Conservation (phyloP, 148 eudicot genomes). For the Rhododendron ovatum region DNA sequence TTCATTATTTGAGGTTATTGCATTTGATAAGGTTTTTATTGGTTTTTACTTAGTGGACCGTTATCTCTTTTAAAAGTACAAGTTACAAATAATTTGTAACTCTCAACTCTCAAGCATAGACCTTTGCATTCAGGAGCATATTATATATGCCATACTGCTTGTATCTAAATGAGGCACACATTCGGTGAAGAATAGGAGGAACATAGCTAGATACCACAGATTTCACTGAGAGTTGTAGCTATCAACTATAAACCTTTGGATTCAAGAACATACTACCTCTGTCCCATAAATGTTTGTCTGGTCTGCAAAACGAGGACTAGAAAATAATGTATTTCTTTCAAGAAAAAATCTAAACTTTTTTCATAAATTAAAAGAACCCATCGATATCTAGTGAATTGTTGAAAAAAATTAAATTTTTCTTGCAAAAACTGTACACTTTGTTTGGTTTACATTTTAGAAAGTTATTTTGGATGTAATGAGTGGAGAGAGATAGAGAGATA, state of each 20-base stretch:
- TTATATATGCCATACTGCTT: background rate
- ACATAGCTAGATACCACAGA: background rate
- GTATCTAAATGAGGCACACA: background rate
- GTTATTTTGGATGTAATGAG: too few relatives aligned
- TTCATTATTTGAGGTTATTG: background rate
- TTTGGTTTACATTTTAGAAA: too few relatives aligned
- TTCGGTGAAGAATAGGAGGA: background rate
- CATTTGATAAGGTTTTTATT: background rate
- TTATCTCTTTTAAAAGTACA: background rate
- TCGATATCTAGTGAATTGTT: too few relatives aligned
- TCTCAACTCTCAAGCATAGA: background rate
- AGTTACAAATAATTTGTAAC: background rate
- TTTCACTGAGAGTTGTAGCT: background rate
- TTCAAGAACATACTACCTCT: too few relatives aligned
- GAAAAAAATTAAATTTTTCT: too few relatives aligned
- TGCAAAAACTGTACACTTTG: too few relatives aligned
- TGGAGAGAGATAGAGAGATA: too few relatives aligned
- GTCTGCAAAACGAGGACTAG: too few relatives aligned
- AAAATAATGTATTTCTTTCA: too few relatives aligned
- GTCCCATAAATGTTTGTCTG: too few relatives aligned
- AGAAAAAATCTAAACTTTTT: too few relatives aligned
- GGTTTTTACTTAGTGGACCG: background rate
- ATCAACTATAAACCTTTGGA: background rate
- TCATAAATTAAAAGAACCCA: too few relatives aligned
- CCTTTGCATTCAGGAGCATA: background rate